Base-by-base conservation (phyloP, 306 rosid species). In the Cucurbita pepo region DNA sequence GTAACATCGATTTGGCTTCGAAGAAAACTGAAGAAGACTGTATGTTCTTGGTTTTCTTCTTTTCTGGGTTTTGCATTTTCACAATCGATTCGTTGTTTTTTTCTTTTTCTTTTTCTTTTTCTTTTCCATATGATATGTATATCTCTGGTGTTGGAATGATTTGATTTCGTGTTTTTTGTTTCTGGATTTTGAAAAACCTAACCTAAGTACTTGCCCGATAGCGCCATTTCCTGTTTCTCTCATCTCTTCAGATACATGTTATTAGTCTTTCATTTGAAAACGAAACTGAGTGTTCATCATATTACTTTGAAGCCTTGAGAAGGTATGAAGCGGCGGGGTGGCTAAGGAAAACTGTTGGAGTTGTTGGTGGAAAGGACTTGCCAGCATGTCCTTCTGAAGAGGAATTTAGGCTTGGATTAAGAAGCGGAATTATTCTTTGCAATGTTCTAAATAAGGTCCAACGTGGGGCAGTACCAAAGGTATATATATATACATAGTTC, bases 351-450 rank as follows among this genome's bases (percentile, higher is more conserved):
- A 82, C 37, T 30, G 86, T 85, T 44, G 97, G 97, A 61, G 96
- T 91, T 16, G 92, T 91, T 25, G 86, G 85, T 21, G 96, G 91
- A 75, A 95, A 89, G 76, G 99, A 91, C 72, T 83, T 95, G 61
- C 92, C 96, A 1, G 95, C 91, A 4, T 92, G 89, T 81, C 97
- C 99, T 56, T 88, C 97, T n/a, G 97, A 95, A 84, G 93, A 86
- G 82, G 84, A 85, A 18, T 95, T 95, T 75, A 84, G 95, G 77
- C 82, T 86, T 44, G 99, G 88, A 77, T 85, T 95, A 82, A 89
- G 91, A 5, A 89, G 93, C 55, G 99, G 99, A 36, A 91, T 91
- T 51, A 82, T 95, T 78, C 96, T 95, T 8, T 91, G 99, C 77
- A 86, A 80, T 82, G 96, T 82, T 75, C 81, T 95, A 50, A 95